Evolutionary conservation across 2,329 filamentous ascomycete species (phyloP).

Genomic region (Fusarium tjaetaba): DNA sequence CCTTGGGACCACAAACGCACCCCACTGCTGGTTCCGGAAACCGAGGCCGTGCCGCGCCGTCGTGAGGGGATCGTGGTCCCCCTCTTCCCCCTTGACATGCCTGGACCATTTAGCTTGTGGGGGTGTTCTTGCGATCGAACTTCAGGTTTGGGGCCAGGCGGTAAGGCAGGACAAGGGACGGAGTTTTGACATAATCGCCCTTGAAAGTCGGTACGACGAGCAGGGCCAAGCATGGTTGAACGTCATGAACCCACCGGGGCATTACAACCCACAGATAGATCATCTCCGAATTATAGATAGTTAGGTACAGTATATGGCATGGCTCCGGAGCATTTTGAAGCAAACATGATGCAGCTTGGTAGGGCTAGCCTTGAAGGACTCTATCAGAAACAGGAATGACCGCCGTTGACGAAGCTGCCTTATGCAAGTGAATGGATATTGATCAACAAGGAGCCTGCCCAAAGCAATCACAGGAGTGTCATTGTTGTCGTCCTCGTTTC

Average conservation of each 20-base stretch:
- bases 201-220: not conserved
- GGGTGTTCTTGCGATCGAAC: not conserved
- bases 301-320: not conserved
- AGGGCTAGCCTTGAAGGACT: conserved; percentile 24
- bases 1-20: conserved; percentile 29
- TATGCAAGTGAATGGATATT: conserved; percentile 2
- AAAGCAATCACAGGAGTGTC: not conserved
- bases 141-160: conserved; percentile 3
- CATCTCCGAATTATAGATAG: not conserved
- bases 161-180: conserved; percentile 3
- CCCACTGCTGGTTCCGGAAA: conserved; percentile 42
- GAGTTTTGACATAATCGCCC: not conserved
- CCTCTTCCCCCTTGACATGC: conserved; percentile 2
- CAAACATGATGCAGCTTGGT: conserved; percentile 1
- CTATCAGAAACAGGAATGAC: conserved; percentile 6
- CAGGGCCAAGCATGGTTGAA: not conserved
- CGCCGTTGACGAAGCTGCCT: not conserved
- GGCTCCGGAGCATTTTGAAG: not conserved
- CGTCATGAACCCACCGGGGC: conserved; percentile 9
- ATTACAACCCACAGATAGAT: not conserved
- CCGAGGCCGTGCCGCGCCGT: conserved; percentile 20
- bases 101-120: not conserved
- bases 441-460: conserved; percentile 8
- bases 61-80: conserved; percentile 14
- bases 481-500: conserved; percentile 12